phyloP scores from a whole-genome alignment of 2,329 filamentous ascomycete genomes.

The Trichoderma cornu-damae region DNA sequence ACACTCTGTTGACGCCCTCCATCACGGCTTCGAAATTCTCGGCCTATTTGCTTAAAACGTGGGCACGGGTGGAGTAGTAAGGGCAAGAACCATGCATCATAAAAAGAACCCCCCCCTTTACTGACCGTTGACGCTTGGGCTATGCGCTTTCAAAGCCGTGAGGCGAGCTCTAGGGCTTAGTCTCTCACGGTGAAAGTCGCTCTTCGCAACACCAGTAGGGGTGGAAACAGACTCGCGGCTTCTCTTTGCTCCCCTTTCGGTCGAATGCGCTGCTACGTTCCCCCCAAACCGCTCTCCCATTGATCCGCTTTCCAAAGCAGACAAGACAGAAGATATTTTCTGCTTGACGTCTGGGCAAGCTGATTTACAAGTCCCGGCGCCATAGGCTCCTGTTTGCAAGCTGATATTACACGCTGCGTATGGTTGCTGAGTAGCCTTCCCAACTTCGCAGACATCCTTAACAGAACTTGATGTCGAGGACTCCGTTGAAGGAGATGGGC shows the following conservation, averaged over 20 bases:
- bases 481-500: background rate
- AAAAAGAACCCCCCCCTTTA: background rate
- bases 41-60: background rate
- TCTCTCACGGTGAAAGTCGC: conserved; percentile 43
- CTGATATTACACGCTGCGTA: background rate
- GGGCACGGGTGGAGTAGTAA: background rate
- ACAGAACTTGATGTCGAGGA: background rate
- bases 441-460: background rate
- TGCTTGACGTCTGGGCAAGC: background rate
- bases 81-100: background rate
- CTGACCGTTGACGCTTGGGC: background rate
- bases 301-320: conserved; percentile 4
- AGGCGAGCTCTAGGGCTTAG: conserved; percentile 26
- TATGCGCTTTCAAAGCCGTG: conserved; percentile 21
- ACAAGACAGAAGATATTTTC: background rate
- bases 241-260: conserved; percentile 42
- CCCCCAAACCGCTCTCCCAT: conserved; percentile 10
- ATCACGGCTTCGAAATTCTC: background rate
- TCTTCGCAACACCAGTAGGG: conserved; percentile 43
- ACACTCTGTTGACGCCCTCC: background rate
- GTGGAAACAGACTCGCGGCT: conserved; percentile 43
- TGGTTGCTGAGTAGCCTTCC: background rate
- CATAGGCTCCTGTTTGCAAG: background rate
- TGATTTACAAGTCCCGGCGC: background rate
- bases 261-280: background rate